These are phyloP conservation scores for Effrenium voratum DNA, from an alignment of 73 alveolate genomes.

Conservation along the genomic window DNA sequence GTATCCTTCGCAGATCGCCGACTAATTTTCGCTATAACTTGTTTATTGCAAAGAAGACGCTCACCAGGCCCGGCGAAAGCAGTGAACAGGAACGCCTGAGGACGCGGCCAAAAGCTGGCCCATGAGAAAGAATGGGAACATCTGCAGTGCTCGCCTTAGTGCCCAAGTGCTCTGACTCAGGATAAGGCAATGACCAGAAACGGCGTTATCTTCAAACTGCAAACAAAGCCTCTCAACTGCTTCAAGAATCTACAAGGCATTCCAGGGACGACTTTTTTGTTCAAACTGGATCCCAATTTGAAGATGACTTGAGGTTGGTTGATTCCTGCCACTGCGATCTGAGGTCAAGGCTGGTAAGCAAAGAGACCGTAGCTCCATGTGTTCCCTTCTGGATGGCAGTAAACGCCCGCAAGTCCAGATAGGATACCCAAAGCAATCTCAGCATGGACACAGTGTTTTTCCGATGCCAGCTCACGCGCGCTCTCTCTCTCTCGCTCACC, in stretches of 20 bases:
- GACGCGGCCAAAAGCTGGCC: background rate
- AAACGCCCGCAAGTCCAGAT: background rate
- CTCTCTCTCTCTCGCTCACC: background rate
- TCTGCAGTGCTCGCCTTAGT: background rate
- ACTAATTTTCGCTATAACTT: background rate
- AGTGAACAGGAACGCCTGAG: background rate
- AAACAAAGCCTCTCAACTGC: background rate
- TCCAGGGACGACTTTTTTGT: background rate
- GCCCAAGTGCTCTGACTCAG: background rate
- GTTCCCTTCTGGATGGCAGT: background rate
- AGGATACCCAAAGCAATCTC: background rate
- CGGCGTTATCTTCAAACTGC: background rate
- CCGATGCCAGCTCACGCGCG: background rate
- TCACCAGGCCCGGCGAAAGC: background rate
- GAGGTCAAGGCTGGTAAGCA: background rate
- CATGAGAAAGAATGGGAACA: background rate
- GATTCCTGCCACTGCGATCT: background rate
- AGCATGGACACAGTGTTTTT: background rate
- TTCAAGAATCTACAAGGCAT: background rate
- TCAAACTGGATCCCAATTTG: background rate
- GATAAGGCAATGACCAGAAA: background rate
- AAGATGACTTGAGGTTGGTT: background rate
- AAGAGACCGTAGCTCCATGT: background rate
- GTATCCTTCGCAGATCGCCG: background rate
- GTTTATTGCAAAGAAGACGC: background rate